Base-by-base conservation (phyloP, 202 grass and related monocot species). In the Schoenoplectus triqueter region DNA sequence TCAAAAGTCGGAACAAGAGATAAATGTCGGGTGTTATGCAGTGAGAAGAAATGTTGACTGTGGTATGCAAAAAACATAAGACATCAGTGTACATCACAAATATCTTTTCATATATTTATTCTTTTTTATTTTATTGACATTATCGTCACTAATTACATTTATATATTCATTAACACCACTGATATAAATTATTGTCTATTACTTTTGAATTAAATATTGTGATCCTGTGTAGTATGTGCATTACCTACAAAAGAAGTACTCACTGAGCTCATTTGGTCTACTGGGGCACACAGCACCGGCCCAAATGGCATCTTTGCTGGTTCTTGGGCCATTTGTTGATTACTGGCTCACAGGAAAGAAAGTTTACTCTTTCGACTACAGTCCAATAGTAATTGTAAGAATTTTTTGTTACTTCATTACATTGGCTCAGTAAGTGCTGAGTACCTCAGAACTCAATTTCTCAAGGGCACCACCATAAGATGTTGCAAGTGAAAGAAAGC, bases 231-330 rank as follows among this genome's bases (percentile, higher is more conserved):
- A 92, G 90, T 92, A 92, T 85, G 90, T 89, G 57, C 86, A 89
- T 87, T 89, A 89, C 74, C 86, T 92, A 86, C 91, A 92, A 86
- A 67, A 85, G 61, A 90, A 90, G 63, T 92, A 92, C 84, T 88
- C 91, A 0, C 80, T 92, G 78, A 81, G 86, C 75, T 92, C 91
- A 2, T 87, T 92, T 68, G 86, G 88, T 54, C 86, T 92, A 11
- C 78, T 92, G 88, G 88, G 31, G 19, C 91, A 92, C 72, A 92
- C 91, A 57, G 88, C 91, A 84, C 91, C 91, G n/a, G 91, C 91
- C 61, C 88, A 92, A 80, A 89, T 89, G 84, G 91, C 80, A 88
- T 90, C 91, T 55, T 45, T 92, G 74, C 74, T 92, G 84, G 71
- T 92, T 88, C 57, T 90, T 6, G 88, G 91, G 51, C 88, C 91